phyloP scores from a whole-genome alignment of 306 rosid species.

The Quillaja saponaria region DNA sequence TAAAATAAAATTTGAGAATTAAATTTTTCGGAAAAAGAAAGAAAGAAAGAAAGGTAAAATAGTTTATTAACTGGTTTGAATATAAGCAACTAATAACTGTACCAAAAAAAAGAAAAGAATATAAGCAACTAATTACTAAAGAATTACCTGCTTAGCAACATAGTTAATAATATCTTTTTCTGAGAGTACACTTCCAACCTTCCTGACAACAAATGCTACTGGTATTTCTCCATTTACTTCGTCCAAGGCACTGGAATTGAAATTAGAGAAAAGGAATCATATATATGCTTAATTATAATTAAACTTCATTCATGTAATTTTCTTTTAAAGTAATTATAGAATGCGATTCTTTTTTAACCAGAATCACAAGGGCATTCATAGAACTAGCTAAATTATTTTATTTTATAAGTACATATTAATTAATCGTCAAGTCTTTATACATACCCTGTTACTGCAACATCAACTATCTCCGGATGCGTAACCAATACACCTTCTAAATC shows the following conservation, averaged over 20 bases:
- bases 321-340: too few species aligned
- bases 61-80: too few species aligned
- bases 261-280: background rate
- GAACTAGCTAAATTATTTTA: background rate
- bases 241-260: slow-evolving; percentile 45
- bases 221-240: slow-evolving; percentile 78
- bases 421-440: background rate
- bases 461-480: slow-evolving; percentile 44
- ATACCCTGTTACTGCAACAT: slow-evolving; percentile 48
- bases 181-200: slow-evolving; percentile 56
- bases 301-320: too few species aligned
- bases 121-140: background rate
- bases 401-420: too few species aligned
- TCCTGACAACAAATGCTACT: slow-evolving; percentile 77
- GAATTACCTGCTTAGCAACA: slow-evolving; percentile 60
- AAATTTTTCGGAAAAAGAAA: background rate
- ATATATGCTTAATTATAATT: background rate
- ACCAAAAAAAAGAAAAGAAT: background rate
- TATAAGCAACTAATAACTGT: background rate
- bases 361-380: background rate
- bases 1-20: background rate
- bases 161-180: slow-evolving; percentile 49
- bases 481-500: slow-evolving; percentile 52
- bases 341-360: background rate
- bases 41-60: too few species aligned